phyloP scores from a whole-genome alignment of 352 stramenopile genomes.

The Pelagophyceae sp. region DNA sequence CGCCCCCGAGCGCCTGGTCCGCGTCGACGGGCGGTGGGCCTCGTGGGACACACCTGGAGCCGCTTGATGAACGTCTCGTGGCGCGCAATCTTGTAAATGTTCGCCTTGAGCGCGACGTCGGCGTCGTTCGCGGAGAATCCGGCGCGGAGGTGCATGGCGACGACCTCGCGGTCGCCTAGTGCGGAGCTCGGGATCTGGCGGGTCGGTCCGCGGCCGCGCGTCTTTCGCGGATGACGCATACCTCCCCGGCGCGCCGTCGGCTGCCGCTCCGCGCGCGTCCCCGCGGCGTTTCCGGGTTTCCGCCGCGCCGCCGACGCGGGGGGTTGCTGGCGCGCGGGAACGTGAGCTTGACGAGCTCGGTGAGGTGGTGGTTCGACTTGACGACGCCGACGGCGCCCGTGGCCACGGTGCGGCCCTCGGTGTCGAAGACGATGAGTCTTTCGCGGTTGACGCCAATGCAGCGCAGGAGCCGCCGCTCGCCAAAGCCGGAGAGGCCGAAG shows the following conservation, averaged over 20 bases:
- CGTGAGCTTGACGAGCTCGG: conserved; percentile 19
- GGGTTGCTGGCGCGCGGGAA: conserved; percentile 6
- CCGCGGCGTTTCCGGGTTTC: too few relatives aligned
- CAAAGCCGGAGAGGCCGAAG: neutral
- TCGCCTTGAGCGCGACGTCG: conserved; percentile 8
- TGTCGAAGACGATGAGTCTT: conserved; percentile 20
- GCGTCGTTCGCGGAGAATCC: neutral
- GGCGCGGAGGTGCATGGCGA: conserved; percentile 12
- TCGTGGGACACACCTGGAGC: conserved; percentile 4
- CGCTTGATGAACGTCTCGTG: neutral
- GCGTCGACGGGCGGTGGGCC: too few relatives aligned
- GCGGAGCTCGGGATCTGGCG: too few relatives aligned
- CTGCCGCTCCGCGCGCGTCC: too few relatives aligned
- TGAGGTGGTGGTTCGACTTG: conserved; percentile 23
- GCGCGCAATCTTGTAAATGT: conserved; percentile 11
- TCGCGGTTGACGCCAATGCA: conserved; percentile 18
- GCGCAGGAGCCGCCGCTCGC: neutral
- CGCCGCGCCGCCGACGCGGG: too few relatives aligned
- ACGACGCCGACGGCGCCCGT: neutral
- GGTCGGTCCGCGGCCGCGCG: too few relatives aligned
- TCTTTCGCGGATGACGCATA: too few relatives aligned
- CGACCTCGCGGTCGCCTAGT: conserved; percentile 15
- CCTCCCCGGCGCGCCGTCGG: too few relatives aligned
- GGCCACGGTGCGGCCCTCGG: neutral
- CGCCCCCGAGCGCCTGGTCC: neutral